phyloP scores from a whole-genome alignment of 805 yeast genomes.

The Maudiozyma saulgeensis region DNA sequence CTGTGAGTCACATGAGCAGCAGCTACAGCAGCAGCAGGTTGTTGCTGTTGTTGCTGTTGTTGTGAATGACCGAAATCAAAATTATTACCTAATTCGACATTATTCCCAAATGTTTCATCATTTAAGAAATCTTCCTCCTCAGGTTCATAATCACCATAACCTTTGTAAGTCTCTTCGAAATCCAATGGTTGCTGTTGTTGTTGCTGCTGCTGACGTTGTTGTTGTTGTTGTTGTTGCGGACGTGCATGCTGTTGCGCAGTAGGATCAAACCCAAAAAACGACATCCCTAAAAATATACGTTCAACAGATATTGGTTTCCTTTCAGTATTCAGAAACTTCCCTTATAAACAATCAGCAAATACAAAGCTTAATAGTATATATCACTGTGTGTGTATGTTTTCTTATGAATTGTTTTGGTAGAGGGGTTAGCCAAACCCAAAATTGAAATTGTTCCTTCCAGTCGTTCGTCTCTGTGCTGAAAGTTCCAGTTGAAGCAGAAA shows the following conservation, averaged over 20 bases:
- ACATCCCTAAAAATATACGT: slow-evolving; percentile 12
- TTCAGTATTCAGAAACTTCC: too few relatives aligned
- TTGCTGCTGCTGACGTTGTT: slow-evolving; percentile 1
- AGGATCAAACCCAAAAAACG: slow-evolving; percentile 30
- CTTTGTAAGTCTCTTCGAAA: slow-evolving; percentile 78
- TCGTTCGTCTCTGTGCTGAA: too few relatives aligned
- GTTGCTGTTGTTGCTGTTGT: background rate
- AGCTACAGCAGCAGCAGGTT: slow-evolving; percentile 1
- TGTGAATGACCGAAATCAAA: slow-evolving; percentile 30
- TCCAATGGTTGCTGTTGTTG: slow-evolving; percentile 32
- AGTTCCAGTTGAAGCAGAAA: too few relatives aligned
- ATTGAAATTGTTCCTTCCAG: too few relatives aligned
- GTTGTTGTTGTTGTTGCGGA: background rate
- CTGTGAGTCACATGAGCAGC: slow-evolving; percentile 6
- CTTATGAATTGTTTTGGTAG: too few relatives aligned
- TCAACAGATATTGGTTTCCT: too few relatives aligned
- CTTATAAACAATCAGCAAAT: too few relatives aligned
- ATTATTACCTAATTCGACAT: slow-evolving; percentile 26
- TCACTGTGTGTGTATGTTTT: too few relatives aligned
- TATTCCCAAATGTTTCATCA: slow-evolving; percentile 27
- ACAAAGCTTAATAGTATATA: too few relatives aligned
- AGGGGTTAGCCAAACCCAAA: too few relatives aligned
- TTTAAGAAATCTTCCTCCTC: slow-evolving; percentile 57
- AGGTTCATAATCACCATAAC: slow-evolving; percentile 60
- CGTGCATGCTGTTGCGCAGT: slow-evolving; percentile 1